Conservation (phyloP, 495 filamentous ascomycete species). For the Clohesyomyces aquaticus region DNA sequence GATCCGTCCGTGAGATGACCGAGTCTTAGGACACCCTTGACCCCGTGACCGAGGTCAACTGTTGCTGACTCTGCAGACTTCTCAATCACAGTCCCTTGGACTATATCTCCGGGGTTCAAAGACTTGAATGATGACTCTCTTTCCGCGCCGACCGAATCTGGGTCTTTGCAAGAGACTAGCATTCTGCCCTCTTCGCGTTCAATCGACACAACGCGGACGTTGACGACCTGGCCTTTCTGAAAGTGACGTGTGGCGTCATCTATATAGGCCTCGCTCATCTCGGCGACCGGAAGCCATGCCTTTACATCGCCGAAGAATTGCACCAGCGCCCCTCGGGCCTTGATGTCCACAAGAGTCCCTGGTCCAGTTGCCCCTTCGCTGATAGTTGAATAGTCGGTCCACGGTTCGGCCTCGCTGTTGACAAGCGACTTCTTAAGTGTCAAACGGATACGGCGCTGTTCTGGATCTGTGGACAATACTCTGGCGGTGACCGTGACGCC, state of each 20-base stretch:
- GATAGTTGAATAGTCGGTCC: conserved; percentile 74
- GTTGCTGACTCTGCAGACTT: conserved; percentile 80
- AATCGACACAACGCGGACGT: conserved; percentile 78
- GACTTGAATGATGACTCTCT: conserved; percentile 75
- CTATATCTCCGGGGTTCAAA: conserved; percentile 69
- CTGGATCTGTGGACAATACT: conserved; percentile 77
- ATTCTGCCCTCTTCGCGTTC: conserved; percentile 71
- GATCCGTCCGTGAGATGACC: conserved; percentile 84
- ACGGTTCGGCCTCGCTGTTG: conserved; percentile 76
- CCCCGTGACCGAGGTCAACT: conserved; percentile 70
- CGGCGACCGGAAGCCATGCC: conserved; percentile 86
- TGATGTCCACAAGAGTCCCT: conserved; percentile 81
- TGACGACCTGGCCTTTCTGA: conserved; percentile 84
- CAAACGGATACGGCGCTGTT: conserved; percentile 78
- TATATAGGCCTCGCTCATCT: conserved; percentile 98
- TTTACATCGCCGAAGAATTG: conserved; percentile 86
- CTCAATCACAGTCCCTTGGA: conserved; percentile 78
- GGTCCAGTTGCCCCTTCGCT: conserved; percentile 70
- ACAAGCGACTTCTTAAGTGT: conserved; percentile 93
- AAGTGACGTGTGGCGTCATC: conserved; percentile 88
- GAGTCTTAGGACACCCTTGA: conserved; percentile 74
- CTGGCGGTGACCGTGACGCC: conserved; percentile 80
- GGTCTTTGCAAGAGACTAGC: conserved; percentile 91
- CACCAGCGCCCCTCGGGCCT: conserved; percentile 79
- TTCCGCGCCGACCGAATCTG: conserved; percentile 70